Evolutionary conservation across 1,284 basidiomycete genomes (phyloP).

Genomic region (Tremellales sp.): DNA sequence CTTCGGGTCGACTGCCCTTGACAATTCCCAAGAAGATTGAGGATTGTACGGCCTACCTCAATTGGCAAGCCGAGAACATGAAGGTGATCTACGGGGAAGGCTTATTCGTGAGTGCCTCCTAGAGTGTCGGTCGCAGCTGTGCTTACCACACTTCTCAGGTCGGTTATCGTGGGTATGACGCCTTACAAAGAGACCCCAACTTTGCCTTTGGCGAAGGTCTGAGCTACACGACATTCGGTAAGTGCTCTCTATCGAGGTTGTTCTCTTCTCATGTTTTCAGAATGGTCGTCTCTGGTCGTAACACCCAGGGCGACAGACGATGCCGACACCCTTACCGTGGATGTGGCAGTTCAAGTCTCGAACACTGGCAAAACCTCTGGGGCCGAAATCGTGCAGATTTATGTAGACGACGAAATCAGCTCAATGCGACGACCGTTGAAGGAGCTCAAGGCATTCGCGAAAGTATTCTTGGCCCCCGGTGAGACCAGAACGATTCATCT

Average conservation of each 20-base stretch:
- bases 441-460: conserved; percentile 24
- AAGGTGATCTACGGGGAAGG: conserved; percentile 15
- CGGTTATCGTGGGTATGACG: conserved; percentile 15
- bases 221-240: conserved; percentile 13
- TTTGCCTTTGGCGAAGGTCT: conserved; percentile 14
- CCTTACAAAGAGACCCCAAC: not conserved
- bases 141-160: too few species aligned
- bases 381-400: conserved; percentile 26
- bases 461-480: conserved; percentile 19
- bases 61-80: conserved; percentile 8
- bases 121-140: too few species aligned
- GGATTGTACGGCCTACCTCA: conserved; percentile 27
- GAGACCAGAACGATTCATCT: conserved; percentile 11
- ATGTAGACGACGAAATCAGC: conserved; percentile 12
- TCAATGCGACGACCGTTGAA: conserved; percentile 15
- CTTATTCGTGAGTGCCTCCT: conserved; percentile 9
- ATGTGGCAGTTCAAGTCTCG: conserved; percentile 4
- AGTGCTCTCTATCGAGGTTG: not conserved
- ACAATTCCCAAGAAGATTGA: conserved; percentile 31
- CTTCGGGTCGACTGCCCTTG: conserved; percentile 38
- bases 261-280: not conserved
- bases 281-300: conserved; percentile 1
- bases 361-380: conserved; percentile 22
- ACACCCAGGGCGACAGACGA: not conserved
- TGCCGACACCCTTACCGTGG: conserved; percentile 2